Percentiles rank a stretch among this genome's conserved stretches.
phyloP scores from a whole-genome alignment of 2,329 filamentous ascomycete genomes.

The Aspergillus intermedius region DNA sequence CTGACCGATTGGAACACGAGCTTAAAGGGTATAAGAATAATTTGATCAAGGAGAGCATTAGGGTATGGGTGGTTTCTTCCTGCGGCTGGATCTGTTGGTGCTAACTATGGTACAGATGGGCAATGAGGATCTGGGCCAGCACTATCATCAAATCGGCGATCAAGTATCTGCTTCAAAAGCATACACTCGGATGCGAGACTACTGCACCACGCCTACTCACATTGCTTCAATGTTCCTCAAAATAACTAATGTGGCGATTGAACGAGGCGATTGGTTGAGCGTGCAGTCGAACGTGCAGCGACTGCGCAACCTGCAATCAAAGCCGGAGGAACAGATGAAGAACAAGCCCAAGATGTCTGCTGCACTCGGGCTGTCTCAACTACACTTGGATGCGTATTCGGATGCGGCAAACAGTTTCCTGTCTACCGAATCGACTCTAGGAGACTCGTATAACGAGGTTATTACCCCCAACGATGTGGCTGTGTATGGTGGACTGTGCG shows the following conservation, averaged over 20 bases:
- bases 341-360: slow-evolving; percentile 59
- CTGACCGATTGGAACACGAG: slow-evolving; percentile 71
- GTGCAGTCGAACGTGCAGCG: slow-evolving; percentile 58
- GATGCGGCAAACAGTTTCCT: slow-evolving; percentile 70
- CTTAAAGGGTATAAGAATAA: slow-evolving; percentile 95
- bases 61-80: slow-evolving; percentile 48
- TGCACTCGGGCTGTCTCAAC: slow-evolving; percentile 55
- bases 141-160: slow-evolving; percentile 73
- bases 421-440: slow-evolving; percentile 52
- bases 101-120: slow-evolving; percentile 61
- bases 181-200: slow-evolving; percentile 81
- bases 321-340: slow-evolving; percentile 53
- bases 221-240: slow-evolving; percentile 76
- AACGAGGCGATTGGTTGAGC: slow-evolving; percentile 69
- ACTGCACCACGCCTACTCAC: slow-evolving; percentile 76
- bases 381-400: slow-evolving; percentile 51
- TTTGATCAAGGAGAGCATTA: slow-evolving; percentile 91
- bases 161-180: slow-evolving; percentile 66
- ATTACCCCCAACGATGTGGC: slow-evolving; percentile 82
- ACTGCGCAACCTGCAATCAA: slow-evolving; percentile 46
- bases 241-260: slow-evolving; percentile 66
- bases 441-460: slow-evolving; percentile 60
- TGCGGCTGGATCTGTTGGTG: neutral
- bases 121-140: slow-evolving; percentile 82
- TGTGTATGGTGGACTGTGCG: slow-evolving; percentile 82